These are phyloP conservation scores for Bonia amplexicaulis DNA, from an alignment of 176 grass and related monocot genomes.

Conservation along the genomic window DNA sequence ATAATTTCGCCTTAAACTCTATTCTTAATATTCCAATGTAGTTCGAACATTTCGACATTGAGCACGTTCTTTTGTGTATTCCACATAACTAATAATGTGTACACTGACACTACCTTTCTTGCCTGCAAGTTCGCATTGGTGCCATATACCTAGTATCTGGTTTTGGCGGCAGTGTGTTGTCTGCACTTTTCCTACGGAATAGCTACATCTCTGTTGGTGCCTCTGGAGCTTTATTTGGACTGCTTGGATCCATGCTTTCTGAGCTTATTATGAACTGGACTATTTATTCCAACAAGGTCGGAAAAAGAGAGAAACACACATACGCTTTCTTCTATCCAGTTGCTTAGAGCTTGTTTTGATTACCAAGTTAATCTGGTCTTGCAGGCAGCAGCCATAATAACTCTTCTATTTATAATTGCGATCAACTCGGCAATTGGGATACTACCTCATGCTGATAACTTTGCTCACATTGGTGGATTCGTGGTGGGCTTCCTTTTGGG, in stretches of 20 bases:
- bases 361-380: slow-evolving; percentile 19
- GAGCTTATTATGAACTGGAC: slow-evolving; percentile 97
- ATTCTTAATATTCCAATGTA: neutral
- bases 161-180: slow-evolving; percentile 83
- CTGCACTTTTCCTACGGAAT: slow-evolving; percentile 61
- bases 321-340: neutral
- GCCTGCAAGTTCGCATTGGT: slow-evolving; percentile 70
- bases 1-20: neutral
- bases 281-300: slow-evolving; percentile 92
- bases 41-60: neutral
- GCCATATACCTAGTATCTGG: slow-evolving; percentile 75
- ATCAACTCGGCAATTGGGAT: slow-evolving; percentile 79
- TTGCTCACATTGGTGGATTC: slow-evolving; percentile 79
- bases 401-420: slow-evolving; percentile 63
- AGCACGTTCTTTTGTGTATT: neutral
- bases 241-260: slow-evolving; percentile 97
- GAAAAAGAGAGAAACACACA: neutral
- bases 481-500: slow-evolving; percentile 70
- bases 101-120: slow-evolving; percentile 12
- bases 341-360: slow-evolving; percentile 6
- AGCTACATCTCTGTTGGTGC: slow-evolving; percentile 72
- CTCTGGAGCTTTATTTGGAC: slow-evolving; percentile 91
- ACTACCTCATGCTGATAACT: slow-evolving; percentile 73
- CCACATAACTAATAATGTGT: neutral
- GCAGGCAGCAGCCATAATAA: slow-evolving; percentile 74